Evolutionary conservation across 495 filamentous ascomycete species (phyloP).

Genomic region (Tuber microsphaerosporum): DNA sequence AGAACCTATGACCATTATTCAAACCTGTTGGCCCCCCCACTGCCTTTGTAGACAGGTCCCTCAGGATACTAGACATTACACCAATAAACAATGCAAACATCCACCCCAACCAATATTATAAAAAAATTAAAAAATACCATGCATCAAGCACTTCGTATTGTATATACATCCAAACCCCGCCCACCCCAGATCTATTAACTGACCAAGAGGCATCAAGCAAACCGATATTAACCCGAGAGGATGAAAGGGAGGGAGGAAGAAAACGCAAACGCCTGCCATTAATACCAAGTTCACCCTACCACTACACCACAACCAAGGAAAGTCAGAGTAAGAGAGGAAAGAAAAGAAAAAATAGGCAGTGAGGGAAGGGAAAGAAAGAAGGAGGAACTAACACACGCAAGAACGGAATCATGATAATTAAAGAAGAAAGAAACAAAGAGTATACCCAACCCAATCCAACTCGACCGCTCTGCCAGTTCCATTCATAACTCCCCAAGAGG

Average conservation of each 20-base stretch:
- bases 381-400: background rate
- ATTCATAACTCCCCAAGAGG: conserved; percentile 7
- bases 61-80: background rate
- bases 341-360: background rate
- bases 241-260: background rate
- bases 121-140: background rate
- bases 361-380: background rate
- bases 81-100: background rate
- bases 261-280: background rate
- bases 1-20: background rate
- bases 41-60: background rate
- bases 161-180: background rate
- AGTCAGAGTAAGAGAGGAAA: background rate
- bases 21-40: background rate
- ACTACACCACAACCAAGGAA: background rate
- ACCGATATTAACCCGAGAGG: background rate
- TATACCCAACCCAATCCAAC: background rate
- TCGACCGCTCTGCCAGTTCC: conserved; percentile 14
- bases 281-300: background rate
- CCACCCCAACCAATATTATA: background rate
- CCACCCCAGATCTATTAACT: background rate
- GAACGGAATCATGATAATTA: background rate
- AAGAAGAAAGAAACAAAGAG: background rate
- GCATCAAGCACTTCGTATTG: background rate
- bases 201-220: conserved; percentile 1